These are phyloP conservation scores for Aspergillus mulundensis DNA, from an alignment of 495 filamentous ascomycete species.

Conservation along the genomic window DNA sequence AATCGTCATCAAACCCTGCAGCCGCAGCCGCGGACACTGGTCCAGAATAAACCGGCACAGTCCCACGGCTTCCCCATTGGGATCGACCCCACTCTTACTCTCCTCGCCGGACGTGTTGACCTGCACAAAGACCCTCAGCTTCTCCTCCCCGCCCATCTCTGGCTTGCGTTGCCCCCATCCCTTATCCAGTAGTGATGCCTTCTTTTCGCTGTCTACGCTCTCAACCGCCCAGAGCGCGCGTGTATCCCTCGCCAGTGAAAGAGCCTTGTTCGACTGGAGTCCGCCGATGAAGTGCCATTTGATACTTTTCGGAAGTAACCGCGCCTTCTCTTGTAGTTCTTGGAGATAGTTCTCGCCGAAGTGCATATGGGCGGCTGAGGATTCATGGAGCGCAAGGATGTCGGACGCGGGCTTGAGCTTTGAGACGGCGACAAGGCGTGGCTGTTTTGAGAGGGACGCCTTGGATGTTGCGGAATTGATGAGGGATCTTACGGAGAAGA, in stretches of 20 bases:
- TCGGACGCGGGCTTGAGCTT: slow-evolving; percentile 91
- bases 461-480: slow-evolving; percentile 27
- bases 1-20: slow-evolving; percentile 94
- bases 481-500: slow-evolving; percentile 31
- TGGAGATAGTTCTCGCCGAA: slow-evolving; percentile 98
- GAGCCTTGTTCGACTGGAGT: slow-evolving; percentile 89
- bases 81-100: slow-evolving; percentile 76
- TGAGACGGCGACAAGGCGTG: slow-evolving; percentile 83
- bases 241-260: slow-evolving; percentile 72
- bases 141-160: slow-evolving; percentile 17
- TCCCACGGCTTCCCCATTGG: slow-evolving; percentile 42
- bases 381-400: slow-evolving; percentile 73
- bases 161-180: slow-evolving; percentile 55
- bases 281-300: slow-evolving; percentile 96
- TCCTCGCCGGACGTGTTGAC: slow-evolving; percentile 91
- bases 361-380: slow-evolving; percentile 59
- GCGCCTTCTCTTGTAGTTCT: slow-evolving; percentile 83
- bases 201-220: slow-evolving; percentile 82
- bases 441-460: slow-evolving; percentile 14
- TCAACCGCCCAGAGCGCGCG: slow-evolving; percentile 91
- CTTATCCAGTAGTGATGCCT: slow-evolving; percentile 75
- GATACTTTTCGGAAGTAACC: slow-evolving; percentile 71
- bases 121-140: slow-evolving; percentile 77
- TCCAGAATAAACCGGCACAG: slow-evolving; percentile 65
- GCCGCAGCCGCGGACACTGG: slow-evolving; percentile 64